Evolutionary conservation across 352 stramenopile species (phyloP), one percentile per base, ranked within the genome.

Genomic region (Phytophthora sp.): DNA sequence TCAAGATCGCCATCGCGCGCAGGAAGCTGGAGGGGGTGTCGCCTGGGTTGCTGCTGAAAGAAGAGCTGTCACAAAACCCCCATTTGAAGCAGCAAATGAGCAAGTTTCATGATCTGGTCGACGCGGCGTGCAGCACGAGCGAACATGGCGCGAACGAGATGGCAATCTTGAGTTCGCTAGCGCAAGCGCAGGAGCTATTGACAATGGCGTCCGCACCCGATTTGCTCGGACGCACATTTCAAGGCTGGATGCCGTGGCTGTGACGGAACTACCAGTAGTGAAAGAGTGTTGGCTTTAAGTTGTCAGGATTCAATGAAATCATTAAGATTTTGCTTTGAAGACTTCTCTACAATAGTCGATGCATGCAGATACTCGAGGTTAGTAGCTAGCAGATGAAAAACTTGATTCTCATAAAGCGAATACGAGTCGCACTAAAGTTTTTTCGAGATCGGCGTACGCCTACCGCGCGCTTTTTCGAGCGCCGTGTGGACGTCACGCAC

Each of bases 121-220:
- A 93, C 43, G 54, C 59, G 7, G 75, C 70, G 17, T 62, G 70
- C 15, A 46, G 23, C 39, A 24, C n/a, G n/a, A n/a, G 42, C 6
- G 49, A 57, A 3, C 50, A 55, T n/a, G 28, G 5, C n/a, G 20
- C 17, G n/a, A 24, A 70, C 18, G 54, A 66, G 10, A 50, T 72
- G 2, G 21, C 51, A 6, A 60, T 63, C 10, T 73, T 89, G 67
- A 89, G 70, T 38, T 76, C 83, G 18, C 34, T 92, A 18, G 71
- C 65, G n/a, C 92, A 97, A 54, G 89, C 93, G 5, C 72, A 96
- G 27, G 82, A 91, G 49, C 74, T 98, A 12, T 59, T 98, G 21
- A 65, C 77, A 15, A 66, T 98, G 28, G 90, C 92, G 0, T 94
- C 82, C 1, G 84, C 91, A 4, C 82, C 88, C 6, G 81, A 95